Conservation (phyloP, 2,329 filamentous ascomycete genomes). For the Colletotrichum liaoningense region DNA sequence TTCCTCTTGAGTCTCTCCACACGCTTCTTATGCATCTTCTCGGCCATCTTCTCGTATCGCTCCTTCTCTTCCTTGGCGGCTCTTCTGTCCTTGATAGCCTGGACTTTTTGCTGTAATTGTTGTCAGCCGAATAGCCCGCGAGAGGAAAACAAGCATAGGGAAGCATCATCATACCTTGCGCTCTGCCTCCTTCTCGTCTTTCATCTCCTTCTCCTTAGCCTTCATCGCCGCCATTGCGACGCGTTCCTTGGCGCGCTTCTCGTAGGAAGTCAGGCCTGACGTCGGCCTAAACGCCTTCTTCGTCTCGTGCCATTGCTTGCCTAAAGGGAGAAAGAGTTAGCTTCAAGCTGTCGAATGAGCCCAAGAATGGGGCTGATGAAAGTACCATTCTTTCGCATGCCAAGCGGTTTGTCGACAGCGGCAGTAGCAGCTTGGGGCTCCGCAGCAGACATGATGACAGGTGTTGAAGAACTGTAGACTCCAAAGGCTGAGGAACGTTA, state of each 20-base stretch:
- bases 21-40: slow-evolving; percentile 97
- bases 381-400: slow-evolving; percentile 87
- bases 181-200: slow-evolving; percentile 93
- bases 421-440: slow-evolving; percentile 45
- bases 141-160: neutral
- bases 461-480: slow-evolving; percentile 23
- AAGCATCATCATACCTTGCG: slow-evolving; percentile 71
- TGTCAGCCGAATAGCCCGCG: neutral
- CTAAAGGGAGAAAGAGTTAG: slow-evolving; percentile 56
- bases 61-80: slow-evolving; percentile 93
- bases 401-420: slow-evolving; percentile 57
- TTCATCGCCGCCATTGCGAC: slow-evolving; percentile 81
- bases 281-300: slow-evolving; percentile 89
- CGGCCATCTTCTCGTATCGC: slow-evolving; percentile 91
- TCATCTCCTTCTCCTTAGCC: slow-evolving; percentile 94
- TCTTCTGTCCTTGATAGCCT: slow-evolving; percentile 85
- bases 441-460: slow-evolving; percentile 55
- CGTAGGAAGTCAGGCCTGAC: slow-evolving; percentile 81
- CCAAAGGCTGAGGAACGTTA: slow-evolving; percentile 23
- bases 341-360: neutral
- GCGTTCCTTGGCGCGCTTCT: slow-evolving; percentile 78
- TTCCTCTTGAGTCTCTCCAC: slow-evolving; percentile 93
- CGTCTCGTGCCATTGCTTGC: slow-evolving; percentile 92
- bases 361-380: slow-evolving; percentile 36
- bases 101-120: slow-evolving; percentile 72